These are phyloP conservation scores for Linnemannia zychae DNA, from an alignment of 192 early-diverging fungal species.

Conservation along the genomic window DNA sequence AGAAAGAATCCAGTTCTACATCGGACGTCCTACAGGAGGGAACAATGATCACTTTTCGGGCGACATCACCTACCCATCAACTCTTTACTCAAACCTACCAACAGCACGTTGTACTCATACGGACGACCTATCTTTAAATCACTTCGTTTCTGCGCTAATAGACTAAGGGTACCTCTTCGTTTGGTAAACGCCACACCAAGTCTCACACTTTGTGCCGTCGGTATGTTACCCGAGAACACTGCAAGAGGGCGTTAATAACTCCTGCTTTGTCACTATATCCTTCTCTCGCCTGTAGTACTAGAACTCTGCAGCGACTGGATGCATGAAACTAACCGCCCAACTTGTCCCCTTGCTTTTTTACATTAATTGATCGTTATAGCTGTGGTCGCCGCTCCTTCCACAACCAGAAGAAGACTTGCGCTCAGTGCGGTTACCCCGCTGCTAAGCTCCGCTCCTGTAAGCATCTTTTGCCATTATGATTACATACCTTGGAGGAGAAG, in stretches of 20 bases:
- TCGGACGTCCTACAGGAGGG: background rate
- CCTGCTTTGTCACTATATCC: too few species aligned
- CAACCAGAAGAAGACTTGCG: conserved; percentile 99
- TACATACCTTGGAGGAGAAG: background rate
- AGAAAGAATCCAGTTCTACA: background rate
- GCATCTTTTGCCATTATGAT: conserved; percentile 25
- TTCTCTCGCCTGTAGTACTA: background rate
- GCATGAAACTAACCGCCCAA: too few species aligned
- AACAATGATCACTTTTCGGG: background rate
- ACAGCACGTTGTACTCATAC: background rate
- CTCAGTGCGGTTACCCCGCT: conserved; percentile 98
- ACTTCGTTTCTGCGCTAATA: conserved; percentile 33
- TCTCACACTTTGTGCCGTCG: conserved; percentile 98
- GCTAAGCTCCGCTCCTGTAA: conserved; percentile 97
- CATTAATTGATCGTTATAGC: conserved; percentile 9
- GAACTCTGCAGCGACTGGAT: background rate
- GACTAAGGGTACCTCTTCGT: conserved; percentile 99
- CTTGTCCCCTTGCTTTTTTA: too few species aligned
- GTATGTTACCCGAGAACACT: conserved; percentile 20
- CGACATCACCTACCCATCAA: background rate
- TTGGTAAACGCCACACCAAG: conserved; percentile 99
- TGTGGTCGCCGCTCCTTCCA: conserved; percentile 98
- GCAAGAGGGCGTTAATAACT: background rate
- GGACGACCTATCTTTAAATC: background rate
- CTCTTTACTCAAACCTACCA: background rate